Evolutionary conservation across 2,329 filamentous ascomycete species (phyloP), one percentile per base, ranked within the genome.

Genomic region (Fusarium sp.): DNA sequence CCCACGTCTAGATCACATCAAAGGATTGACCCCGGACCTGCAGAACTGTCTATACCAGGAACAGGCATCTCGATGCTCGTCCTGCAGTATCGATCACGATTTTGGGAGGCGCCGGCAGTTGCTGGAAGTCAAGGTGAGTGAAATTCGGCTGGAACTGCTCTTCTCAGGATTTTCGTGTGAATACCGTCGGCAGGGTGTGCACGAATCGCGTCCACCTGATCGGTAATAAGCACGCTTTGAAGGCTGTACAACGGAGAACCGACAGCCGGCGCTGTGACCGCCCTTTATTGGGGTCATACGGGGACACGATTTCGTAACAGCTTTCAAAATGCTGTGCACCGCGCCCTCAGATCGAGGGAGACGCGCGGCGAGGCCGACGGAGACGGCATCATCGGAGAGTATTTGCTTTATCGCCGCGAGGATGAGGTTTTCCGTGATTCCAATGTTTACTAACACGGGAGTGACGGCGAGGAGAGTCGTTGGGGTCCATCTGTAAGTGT

Each of bases 1-100:
- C 72, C 72, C 72, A 74, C 72, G 60, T 45, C 41, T 45, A 24
- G 29, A 35, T 62, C 59, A 62, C 31, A 39, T 16, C 22, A 6
- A 27, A 27, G 16, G 72, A 41, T 61, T 39, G 63, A 10, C 68
- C 65, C 71, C 72, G 72, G 64, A 69, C 64, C 57, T 72, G 61
- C 72, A 74, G 72, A 31, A 65, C 41, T 54, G 57, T 61, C 45
- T 59, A 66, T 65, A 24, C 48, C 41, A 45, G 50, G 57, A 59
- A 56, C 9, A 64, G 41, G 33, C 24, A 11, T 18, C 33, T 72
- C 48, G 14, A 20, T 2, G 33, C 37, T 6, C 18, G 45, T 35
- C 18, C 20, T 62, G 41, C 20, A 27, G 29, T 20, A 45, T 52
- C 16, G 29, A 65, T 74, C 64, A 72, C 67, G 60, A 54, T 24